Conservation (phyloP, 1,284 basidiomycete species). For the Tausonia pullulans region DNA sequence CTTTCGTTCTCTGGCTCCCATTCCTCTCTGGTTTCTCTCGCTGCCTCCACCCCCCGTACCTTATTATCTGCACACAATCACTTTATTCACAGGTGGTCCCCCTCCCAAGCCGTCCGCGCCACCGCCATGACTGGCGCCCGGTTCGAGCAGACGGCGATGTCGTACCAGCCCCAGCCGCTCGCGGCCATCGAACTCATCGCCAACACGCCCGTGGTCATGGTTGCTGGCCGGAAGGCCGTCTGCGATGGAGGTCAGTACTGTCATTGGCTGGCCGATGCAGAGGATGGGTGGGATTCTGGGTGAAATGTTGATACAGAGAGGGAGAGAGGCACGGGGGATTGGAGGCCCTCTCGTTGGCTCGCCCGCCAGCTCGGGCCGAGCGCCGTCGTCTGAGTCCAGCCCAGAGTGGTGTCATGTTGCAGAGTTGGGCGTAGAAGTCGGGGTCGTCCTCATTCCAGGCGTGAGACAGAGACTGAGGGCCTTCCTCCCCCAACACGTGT, state of each 20-base stretch:
- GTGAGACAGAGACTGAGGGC: not conserved
- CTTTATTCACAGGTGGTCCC: slow-evolving; percentile 10
- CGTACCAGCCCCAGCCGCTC: slow-evolving; percentile 76
- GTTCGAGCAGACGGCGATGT: slow-evolving; percentile 82
- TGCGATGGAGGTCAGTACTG: slow-evolving; percentile 79
- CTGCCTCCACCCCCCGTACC: not conserved
- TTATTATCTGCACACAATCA: not conserved
- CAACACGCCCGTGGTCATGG: slow-evolving; percentile 71
- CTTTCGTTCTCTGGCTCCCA: not conserved
- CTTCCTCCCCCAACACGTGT: not conserved
- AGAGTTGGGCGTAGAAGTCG: too few species aligned
- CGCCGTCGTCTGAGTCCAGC: too few species aligned
- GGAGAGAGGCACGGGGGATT: too few species aligned
- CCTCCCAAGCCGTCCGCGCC: not conserved
- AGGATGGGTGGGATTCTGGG: too few species aligned
- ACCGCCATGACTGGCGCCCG: slow-evolving; percentile 48
- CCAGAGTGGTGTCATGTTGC: too few species aligned
- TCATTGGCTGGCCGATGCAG: not conserved
- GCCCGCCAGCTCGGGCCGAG: too few species aligned
- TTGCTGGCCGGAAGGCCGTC: slow-evolving; percentile 66
- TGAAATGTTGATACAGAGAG: too few species aligned
- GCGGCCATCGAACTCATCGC: slow-evolving; percentile 83
- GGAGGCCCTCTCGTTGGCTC: too few species aligned
- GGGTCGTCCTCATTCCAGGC: too few species aligned
- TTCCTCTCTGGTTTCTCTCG: not conserved